Base-by-base conservation (phyloP, 306 rosid genomes). In the Rosa lucieae region DNA sequence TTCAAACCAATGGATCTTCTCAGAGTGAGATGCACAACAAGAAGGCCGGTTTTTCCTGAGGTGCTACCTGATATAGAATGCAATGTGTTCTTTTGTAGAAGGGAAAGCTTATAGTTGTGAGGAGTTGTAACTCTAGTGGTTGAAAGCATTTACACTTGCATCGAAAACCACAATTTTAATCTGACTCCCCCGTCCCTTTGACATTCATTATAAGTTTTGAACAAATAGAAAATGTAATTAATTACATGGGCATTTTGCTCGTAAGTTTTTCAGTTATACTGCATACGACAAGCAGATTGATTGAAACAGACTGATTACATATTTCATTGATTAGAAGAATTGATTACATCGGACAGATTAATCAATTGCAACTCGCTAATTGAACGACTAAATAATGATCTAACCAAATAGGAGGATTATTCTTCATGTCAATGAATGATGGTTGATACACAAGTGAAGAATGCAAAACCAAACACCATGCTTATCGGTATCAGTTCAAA, bases 1-100 rank as follows among this genome's bases (percentile, higher is more conserved):
- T 89, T 81, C 89, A 70, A 78, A 83, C 74, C 71, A 87, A 81
- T 73, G 58, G 47, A 66, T 66, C 70, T 35, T 35, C 47, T 66
- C 70, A 35, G 18, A 62, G 70, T 65, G 70, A 32, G 9, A 29
- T 62, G 67, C 40, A 63, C 5, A 9, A 66, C 21, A 37, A 15
- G 23, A 35, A 17, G 11, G 21, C 23, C 5, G 23, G 21, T 37
- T 35, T 14, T 66, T 66, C 70, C 37, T 35, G 70, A 66, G 23
- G 70, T 35, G 70, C 47, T 66, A 40, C 44, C 12, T 15, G 46
- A 66, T 66, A 17, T 66, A 6, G 21, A 35, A 35, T 20, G 43
- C 10, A 15, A 6, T 6, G 11, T 17, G 46, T 35, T 37, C 5
- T 37, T 14, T 32, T 37, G 8, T 35, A 6, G 12, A 35, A 6